A percentile compares a stretch with the other conserved stretches of the same genome.
Evolutionary conservation across 345 rosid species (phyloP).

Genomic region (Laguncularia racemosa): DNA sequence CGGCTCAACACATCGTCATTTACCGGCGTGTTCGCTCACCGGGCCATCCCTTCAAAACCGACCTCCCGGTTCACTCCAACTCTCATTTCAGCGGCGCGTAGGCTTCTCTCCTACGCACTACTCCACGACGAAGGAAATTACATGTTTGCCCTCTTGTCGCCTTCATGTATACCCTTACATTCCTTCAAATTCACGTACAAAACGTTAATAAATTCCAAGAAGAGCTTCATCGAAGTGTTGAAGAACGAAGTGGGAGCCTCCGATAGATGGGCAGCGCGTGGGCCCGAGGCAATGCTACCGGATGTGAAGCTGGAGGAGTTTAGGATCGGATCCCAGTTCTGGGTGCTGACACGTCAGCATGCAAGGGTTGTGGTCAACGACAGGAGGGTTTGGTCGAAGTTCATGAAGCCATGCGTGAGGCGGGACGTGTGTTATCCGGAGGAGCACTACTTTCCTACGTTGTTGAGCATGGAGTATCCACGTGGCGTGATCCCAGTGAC

Average conservation of each 20-base stretch:
- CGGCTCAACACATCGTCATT: slow-evolving; percentile 33
- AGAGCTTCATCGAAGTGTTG: slow-evolving; percentile 72
- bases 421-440: slow-evolving; percentile 61
- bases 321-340: slow-evolving; percentile 80
- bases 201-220: slow-evolving; percentile 25
- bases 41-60: slow-evolving; percentile 51
- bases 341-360: slow-evolving; percentile 66
- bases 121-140: slow-evolving; percentile 44
- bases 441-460: slow-evolving; percentile 72
- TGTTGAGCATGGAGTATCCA: slow-evolving; percentile 50
- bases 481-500: slow-evolving; percentile 53
- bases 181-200: slow-evolving; percentile 52
- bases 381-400: slow-evolving; percentile 47
- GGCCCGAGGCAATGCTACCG: slow-evolving; percentile 57
- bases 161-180: slow-evolving; percentile 62
- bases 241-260: slow-evolving; percentile 38
- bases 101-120: slow-evolving; percentile 61
- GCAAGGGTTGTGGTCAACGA: slow-evolving; percentile 62
- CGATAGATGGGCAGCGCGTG: slow-evolving; percentile 83
- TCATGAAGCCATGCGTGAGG: slow-evolving; percentile 45
- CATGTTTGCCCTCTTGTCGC: slow-evolving; percentile 67
- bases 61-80: slow-evolving; percentile 45
- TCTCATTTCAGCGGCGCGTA: slow-evolving; percentile 64
- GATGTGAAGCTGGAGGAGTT: slow-evolving; percentile 63
- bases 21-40: slow-evolving; percentile 43